Conservation (phyloP, 805 yeast genomes). For the Myxozyma kluyveri region DNA sequence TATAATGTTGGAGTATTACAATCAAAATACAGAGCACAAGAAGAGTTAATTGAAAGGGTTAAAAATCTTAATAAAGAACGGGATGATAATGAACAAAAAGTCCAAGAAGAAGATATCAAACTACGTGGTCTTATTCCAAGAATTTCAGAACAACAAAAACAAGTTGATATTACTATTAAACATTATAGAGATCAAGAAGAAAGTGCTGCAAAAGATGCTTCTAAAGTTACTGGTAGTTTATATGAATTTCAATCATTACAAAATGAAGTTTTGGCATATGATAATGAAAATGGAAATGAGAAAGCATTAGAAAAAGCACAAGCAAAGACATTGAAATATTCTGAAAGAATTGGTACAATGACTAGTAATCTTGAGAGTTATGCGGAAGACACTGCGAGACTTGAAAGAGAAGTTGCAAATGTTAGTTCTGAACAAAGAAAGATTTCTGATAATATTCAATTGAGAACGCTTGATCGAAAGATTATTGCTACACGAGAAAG, state of each 20-base stretch:
- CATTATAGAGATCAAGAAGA: slow-evolving; percentile 26
- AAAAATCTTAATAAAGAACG: slow-evolving; percentile 38
- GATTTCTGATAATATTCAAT: slow-evolving; percentile 61
- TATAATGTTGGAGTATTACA: slow-evolving; percentile 55
- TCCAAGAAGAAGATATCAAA: slow-evolving; percentile 40
- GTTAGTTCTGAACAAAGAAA: slow-evolving; percentile 51
- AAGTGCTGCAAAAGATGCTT: slow-evolving; percentile 1
- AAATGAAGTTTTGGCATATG: background rate
- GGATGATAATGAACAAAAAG: slow-evolving; percentile 26
- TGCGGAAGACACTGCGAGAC: slow-evolving; percentile 29
- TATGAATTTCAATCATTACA: slow-evolving; percentile 11
- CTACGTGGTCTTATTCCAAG: slow-evolving; percentile 11
- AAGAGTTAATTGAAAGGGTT: slow-evolving; percentile 31
- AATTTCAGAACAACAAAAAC: slow-evolving; percentile 5
- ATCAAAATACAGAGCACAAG: slow-evolving; percentile 49
- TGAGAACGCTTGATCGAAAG: slow-evolving; percentile 47
- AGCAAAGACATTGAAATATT: slow-evolving; percentile 33
- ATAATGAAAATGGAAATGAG: background rate
- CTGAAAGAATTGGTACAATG: slow-evolving; percentile 30
- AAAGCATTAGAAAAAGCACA: slow-evolving; percentile 40
- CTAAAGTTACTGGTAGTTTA: slow-evolving; percentile 4
- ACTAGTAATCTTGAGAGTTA: slow-evolving; percentile 32
- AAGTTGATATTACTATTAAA: slow-evolving; percentile 5
- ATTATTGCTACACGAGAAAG: slow-evolving; percentile 41
- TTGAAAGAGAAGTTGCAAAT: slow-evolving; percentile 36